Percentiles rank a stretch among this genome's conserved stretches.
Conservation (phyloP, 352 stramenopile species). For the Pythium scleroteichum region DNA sequence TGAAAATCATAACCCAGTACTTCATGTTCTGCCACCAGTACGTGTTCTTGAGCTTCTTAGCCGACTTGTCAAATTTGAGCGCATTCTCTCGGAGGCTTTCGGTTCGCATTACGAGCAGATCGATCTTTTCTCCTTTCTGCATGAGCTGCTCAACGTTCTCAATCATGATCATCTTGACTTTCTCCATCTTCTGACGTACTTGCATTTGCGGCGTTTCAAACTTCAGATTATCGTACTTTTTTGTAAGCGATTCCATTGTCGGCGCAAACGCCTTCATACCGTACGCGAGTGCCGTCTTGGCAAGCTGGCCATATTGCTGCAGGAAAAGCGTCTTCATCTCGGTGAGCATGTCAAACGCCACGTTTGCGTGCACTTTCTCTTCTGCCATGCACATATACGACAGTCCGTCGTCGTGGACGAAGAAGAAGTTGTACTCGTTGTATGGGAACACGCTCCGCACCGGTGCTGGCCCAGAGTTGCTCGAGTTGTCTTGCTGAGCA, state of each 20-base stretch:
- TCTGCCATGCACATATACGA: slow-evolving; percentile 86
- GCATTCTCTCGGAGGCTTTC: slow-evolving; percentile 96
- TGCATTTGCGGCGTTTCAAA: slow-evolving; percentile 77
- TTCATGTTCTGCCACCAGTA: slow-evolving; percentile 90
- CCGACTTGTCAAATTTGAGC: slow-evolving; percentile 95
- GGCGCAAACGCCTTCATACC: slow-evolving; percentile 63
- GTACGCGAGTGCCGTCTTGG: slow-evolving; percentile 70
- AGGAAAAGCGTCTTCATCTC: slow-evolving; percentile 71
- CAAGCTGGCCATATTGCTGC: slow-evolving; percentile 59
- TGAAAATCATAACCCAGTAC: slow-evolving; percentile 62
- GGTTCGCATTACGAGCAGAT: slow-evolving; percentile 82
- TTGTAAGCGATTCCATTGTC: slow-evolving; percentile 66
- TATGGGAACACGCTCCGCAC: slow-evolving; percentile 73
- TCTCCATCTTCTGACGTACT: slow-evolving; percentile 96
- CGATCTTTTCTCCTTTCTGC: slow-evolving; percentile 98
- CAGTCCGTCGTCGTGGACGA: slow-evolving; percentile 67
- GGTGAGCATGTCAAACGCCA: slow-evolving; percentile 71
- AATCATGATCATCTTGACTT: slow-evolving; percentile 98
- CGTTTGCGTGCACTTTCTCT: slow-evolving; percentile 69
- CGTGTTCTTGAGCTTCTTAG: slow-evolving; percentile 90
- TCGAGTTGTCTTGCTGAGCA: slow-evolving; percentile 44
- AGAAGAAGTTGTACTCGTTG: slow-evolving; percentile 85
- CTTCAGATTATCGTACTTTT: slow-evolving; percentile 86
- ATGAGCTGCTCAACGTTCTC: slow-evolving; percentile 98
- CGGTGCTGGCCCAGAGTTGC: slow-evolving; percentile 7